Evolutionary conservation across 2,329 filamentous ascomycete genomes (phyloP), one percentile per base, ranked within the genome.

Genomic region (Macrophomina tecta): DNA sequence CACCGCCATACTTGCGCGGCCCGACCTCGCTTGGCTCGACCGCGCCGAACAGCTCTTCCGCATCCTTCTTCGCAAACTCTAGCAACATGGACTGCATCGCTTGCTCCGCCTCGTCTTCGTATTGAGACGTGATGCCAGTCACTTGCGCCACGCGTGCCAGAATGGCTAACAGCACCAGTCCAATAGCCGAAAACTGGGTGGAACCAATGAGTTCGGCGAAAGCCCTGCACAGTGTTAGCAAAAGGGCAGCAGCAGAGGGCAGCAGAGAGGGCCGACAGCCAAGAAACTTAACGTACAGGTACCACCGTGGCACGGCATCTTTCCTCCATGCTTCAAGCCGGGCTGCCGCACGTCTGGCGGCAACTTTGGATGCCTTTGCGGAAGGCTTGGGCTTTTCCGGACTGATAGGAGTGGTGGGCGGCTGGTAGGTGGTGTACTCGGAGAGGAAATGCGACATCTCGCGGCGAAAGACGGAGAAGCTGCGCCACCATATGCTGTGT

Each of bases 401-500:
- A 2, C 9, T 42, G 9, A 32, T 16, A 18, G 7, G 4, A 12
- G 23, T 16, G 16, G 56, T 11, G 8, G 58, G 30, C 76, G 76
- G 16, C 71, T 49, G 58, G n/a, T 48, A 48, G 30, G 45, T 46
- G 58, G 30, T 16, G 68, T 60, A 60, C 28, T 62, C 66, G 52
- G 51, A 30, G 1, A 84, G 72, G 2, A 97, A 80, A 65, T 85
- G 84, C 8, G 80, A 79, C 8, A 90, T 77, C 66, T 88, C 84
- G 55, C 91, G 90, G 42, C 92, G 88, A 70, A 97, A 84, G 70
- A 90, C 85, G 64, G 85, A 85, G 69, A 97, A 87, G 73, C 82
- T 83, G 72, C 88, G 87, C 88, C 91, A 98, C 94, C 94, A 99
- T 75, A 88, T 87, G 36, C 89, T 86, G 69, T 86, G 84, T 65